These are phyloP conservation scores for Pythium pyrilobum DNA, from an alignment of 352 stramenopile genomes.

Conservation along the genomic window DNA sequence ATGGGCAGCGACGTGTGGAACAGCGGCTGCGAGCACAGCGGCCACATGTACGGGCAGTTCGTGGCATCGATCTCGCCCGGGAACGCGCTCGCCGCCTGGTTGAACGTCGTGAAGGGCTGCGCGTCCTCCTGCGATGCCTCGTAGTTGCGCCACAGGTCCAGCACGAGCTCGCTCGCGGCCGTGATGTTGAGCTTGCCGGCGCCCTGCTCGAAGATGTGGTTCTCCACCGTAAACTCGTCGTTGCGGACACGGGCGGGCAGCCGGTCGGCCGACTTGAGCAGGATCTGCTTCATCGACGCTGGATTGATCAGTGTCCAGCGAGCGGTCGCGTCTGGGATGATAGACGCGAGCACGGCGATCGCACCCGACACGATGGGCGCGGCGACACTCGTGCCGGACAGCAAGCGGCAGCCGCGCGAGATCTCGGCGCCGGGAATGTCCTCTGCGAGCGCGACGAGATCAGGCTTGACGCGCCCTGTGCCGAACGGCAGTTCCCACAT, in stretches of 20 bases:
- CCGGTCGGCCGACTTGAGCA: conserved; percentile 49
- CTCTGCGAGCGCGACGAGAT: conserved; percentile 67
- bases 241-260: conserved; percentile 28
- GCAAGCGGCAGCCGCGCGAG: conserved; percentile 42
- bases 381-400: conserved; percentile 82
- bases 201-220: conserved; percentile 86
- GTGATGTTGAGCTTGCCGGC: conserved; percentile 69
- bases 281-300: conserved; percentile 65
- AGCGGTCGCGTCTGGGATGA: conserved; percentile 36
- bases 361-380: conserved; percentile 76
- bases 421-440: conserved; percentile 60
- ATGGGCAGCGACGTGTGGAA: conserved; percentile 67
- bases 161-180: conserved; percentile 39
- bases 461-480: conserved; percentile 80
- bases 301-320: conserved; percentile 58
- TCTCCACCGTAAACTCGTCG: conserved; percentile 41
- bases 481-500: conserved; percentile 82
- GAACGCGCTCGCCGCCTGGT: conserved; percentile 36
- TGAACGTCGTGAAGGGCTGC: conserved; percentile 13
- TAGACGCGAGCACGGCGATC: conserved; percentile 72
- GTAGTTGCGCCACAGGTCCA: conserved; percentile 32
- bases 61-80: conserved; percentile 63
- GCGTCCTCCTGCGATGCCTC: conserved; percentile 6
- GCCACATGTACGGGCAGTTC: conserved; percentile 86
- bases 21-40: conserved; percentile 73